Evolutionary conservation across 306 rosid species (phyloP).

Genomic region (Calophaca sinica): DNA sequence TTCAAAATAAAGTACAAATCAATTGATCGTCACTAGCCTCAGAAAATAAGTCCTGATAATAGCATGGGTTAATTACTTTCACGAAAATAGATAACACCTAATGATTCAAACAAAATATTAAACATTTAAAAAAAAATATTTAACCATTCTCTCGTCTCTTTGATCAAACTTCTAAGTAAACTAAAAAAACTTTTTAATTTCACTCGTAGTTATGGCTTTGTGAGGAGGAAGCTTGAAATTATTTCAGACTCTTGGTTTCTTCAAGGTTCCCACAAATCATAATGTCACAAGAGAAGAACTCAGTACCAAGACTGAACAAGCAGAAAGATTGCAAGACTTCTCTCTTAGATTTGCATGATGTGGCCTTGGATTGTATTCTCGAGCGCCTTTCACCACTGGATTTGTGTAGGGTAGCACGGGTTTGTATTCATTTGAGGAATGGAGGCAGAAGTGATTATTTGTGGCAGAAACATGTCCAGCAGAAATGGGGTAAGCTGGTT

Average conservation of each 20-base stretch:
- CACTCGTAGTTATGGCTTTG: neutral
- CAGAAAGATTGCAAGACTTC: constrained; percentile 27
- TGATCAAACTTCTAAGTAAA: no score
- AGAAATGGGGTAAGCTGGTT: constrained; percentile 34
- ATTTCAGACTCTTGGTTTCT: neutral
- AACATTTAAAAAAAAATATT: no score
- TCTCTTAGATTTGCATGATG: constrained; percentile 44
- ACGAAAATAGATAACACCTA: no score
- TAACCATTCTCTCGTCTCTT: no score
- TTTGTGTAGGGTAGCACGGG: constrained; percentile 40
- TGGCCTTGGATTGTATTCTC: constrained; percentile 37
- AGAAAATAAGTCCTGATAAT: no score
- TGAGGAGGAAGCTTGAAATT: neutral
- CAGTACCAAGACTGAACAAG: neutral
- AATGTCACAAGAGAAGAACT: constrained; percentile 19
- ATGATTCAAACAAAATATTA: no score
- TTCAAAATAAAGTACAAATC: no score
- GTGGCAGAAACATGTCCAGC: constrained; percentile 34
- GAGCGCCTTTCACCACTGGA: constrained; percentile 42
- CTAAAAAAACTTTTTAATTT: no score
- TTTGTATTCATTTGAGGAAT: constrained; percentile 4
- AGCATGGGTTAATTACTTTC: no score
- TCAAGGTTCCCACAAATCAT: neutral
- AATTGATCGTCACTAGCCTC: no score
- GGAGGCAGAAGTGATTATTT: constrained; percentile 32